Base-by-base conservation (phyloP, 2,329 filamentous ascomycete genomes). In the Pestalotiopsis fici region DNA sequence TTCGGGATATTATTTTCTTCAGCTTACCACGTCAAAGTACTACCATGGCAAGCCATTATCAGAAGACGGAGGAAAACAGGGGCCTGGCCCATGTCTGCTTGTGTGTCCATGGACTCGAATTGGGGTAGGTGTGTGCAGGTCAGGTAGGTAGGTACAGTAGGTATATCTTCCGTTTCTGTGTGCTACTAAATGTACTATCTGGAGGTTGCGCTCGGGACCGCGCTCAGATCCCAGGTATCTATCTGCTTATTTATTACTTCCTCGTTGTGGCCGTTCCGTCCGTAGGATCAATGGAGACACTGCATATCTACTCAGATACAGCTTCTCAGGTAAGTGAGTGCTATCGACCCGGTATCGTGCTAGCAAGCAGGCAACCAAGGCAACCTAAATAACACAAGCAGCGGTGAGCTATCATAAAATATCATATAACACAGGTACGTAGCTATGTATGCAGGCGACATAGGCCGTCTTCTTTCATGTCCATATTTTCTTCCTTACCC, bases 351-450 rank as follows among this genome's bases (percentile, higher is more conserved):
- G 39, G 39, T 9, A 23, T 50, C 43, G 3, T n/a, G 43, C 43
- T n/a, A n/a, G 43, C 43, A 31, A 37, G n/a, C 57, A 37, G 37
- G 31, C 12, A 18, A n/a, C 13, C 18, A 35, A 15, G 27, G 15
- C 25, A 57, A 31, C n/a, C 25, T 21, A 31, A 21, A 37, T 21
- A 18, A 28, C 31, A 23, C n/a, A 55, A 64, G 23, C 61, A 56
- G 61, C 61, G 61, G 61, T 64, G 61, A 64, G 61, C 39, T 54
- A 47, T 64, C 61, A 56, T n/a, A 31, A 54, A 55, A 31, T 27
- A 12, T n/a, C 37, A 31, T 63, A 23, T 50, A 23, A 21, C 23
- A 15, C 13, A 27, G 23, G 23, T 23, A 57, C 13, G 55, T 31
- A 50, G 43, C 18, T 28, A 39, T 57, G 23, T n/a, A 31, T 57